A percentile compares a stretch with the other conserved stretches of the same genome.
These are phyloP conservation scores for Saccharomyces uvarum DNA, from an alignment of 1,139 yeast species.

Conservation along the genomic window DNA sequence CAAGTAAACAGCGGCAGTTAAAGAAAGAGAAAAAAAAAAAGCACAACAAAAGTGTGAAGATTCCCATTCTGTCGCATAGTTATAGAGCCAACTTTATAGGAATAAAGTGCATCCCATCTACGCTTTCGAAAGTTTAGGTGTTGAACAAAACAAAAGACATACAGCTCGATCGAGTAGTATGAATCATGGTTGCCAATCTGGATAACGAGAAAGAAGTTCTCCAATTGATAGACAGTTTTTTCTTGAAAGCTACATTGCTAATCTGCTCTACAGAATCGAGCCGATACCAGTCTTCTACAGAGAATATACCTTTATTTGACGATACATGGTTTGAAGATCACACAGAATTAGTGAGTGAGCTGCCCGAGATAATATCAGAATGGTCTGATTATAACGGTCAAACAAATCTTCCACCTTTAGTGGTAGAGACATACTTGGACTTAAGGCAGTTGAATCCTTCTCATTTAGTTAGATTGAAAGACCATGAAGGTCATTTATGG, in stretches of 20 bases:
- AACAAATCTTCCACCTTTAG: slow-evolving; percentile 60
- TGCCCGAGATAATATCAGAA: slow-evolving; percentile 18
- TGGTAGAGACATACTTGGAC: slow-evolving; percentile 78
- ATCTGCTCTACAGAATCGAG: slow-evolving; percentile 25
- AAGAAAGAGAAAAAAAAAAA: neutral
- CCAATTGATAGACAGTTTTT: slow-evolving; percentile 28
- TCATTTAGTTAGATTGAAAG: slow-evolving; percentile 59
- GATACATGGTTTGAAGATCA: slow-evolving; percentile 18
- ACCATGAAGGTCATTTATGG: slow-evolving; percentile 42
- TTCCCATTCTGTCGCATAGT: neutral
- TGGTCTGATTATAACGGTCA: slow-evolving; percentile 27
- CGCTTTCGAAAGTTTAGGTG: neutral
- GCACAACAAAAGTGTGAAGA: neutral
- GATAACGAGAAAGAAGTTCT: slow-evolving; percentile 13
- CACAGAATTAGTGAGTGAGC: slow-evolving; percentile 8
- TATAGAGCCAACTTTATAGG: neutral
- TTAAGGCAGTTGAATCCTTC: slow-evolving; percentile 51
- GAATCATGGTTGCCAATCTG: neutral
- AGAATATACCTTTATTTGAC: slow-evolving; percentile 12
- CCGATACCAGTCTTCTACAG: slow-evolving; percentile 8
- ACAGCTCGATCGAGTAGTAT: neutral
- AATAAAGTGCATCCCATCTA: neutral
- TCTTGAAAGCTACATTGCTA: slow-evolving; percentile 26
- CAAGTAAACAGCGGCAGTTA: neutral
- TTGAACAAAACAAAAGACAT: neutral